Evolutionary conservation across 805 yeast species (phyloP).

Genomic region (Wickerhamomyces bisporus): DNA sequence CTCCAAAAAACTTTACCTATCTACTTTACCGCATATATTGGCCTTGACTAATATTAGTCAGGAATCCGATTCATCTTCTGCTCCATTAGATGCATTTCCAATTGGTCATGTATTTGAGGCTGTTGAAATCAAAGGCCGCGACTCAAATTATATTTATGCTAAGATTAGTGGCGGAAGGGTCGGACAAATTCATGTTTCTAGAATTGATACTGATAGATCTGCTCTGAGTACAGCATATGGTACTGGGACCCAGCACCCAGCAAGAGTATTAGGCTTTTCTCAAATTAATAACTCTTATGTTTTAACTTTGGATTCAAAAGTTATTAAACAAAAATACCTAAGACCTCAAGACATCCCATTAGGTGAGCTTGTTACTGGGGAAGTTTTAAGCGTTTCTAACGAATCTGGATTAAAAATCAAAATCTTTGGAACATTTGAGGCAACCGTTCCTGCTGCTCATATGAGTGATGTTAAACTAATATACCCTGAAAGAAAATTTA

Average conservation of each 20-base stretch:
- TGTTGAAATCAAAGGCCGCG: slow-evolving; percentile 57
- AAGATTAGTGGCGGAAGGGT: slow-evolving; percentile 47
- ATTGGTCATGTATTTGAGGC: slow-evolving; percentile 61
- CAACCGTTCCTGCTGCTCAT: slow-evolving; percentile 67
- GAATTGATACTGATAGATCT: slow-evolving; percentile 44
- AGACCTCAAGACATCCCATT: slow-evolving; percentile 67
- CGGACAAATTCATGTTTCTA: slow-evolving; percentile 81
- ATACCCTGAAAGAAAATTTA: slow-evolving; percentile 90
- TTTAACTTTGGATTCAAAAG: slow-evolving; percentile 63
- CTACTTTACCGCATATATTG: slow-evolving; percentile 54
- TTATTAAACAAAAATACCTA: slow-evolving; percentile 61
- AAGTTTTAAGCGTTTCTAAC: slow-evolving; percentile 44
- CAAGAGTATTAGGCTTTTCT: slow-evolving; percentile 73
- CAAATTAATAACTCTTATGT: slow-evolving; percentile 59
- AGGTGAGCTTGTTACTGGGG: slow-evolving; percentile 61
- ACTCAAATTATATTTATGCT: slow-evolving; percentile 50
- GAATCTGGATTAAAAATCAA: slow-evolving; percentile 66
- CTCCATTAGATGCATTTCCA: slow-evolving; percentile 63
- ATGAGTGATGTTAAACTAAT: slow-evolving; percentile 79
- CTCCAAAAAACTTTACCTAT: slow-evolving; percentile 57
- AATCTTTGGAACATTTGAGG: slow-evolving; percentile 64
- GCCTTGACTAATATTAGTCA: slow-evolving; percentile 22
- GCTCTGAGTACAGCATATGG: slow-evolving; percentile 42
- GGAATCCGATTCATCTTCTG: slow-evolving; percentile 23
- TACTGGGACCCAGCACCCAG: slow-evolving; percentile 62